Evolutionary conservation across 1,139 yeast species (phyloP).

Genomic region (Starmera stellimalicola): DNA sequence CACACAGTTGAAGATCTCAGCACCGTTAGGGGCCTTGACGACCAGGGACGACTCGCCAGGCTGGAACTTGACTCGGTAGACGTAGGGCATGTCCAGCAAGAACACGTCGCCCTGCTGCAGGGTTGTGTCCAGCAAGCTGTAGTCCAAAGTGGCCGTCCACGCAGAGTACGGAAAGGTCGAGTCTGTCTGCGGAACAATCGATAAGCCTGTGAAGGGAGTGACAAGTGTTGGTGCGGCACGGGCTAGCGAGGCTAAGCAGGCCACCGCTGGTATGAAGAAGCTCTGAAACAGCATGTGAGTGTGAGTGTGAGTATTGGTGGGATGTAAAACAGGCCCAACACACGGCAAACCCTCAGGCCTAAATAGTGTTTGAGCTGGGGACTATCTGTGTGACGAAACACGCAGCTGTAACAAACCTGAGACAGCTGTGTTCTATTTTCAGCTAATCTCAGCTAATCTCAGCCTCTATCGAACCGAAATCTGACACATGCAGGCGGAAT

Average conservation of each 20-base stretch:
- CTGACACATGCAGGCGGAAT: too few species aligned
- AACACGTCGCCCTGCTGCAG: conserved; percentile 21
- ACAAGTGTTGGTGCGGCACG: conserved; percentile 10
- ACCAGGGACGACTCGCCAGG: conserved; percentile 10
- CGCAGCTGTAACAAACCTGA: neutral
- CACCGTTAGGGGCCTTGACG: conserved; percentile 14
- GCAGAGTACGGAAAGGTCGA: conserved; percentile 20
- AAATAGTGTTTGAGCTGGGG: neutral
- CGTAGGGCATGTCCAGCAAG: conserved; percentile 19
- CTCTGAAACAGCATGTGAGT: neutral
- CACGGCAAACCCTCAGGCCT: neutral
- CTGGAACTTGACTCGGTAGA: conserved; percentile 25
- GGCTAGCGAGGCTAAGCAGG: conserved; percentile 5
- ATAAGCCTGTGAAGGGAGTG: conserved; percentile 14
- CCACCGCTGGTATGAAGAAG: conserved; percentile 5
- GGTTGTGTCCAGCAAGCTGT: conserved; percentile 14
- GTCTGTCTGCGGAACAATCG: conserved; percentile 14
- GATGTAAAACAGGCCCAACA: neutral
- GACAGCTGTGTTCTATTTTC: too few species aligned
- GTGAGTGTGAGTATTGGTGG: neutral
- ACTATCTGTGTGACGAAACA: neutral
- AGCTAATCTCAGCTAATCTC: too few species aligned
- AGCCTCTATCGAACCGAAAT: too few species aligned
- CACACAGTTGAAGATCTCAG: conserved; percentile 21
- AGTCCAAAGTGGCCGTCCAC: conserved; percentile 24